Evolutionary conservation across 179 eudicot species (phyloP).

Genomic region (Dionaea muscipula): DNA sequence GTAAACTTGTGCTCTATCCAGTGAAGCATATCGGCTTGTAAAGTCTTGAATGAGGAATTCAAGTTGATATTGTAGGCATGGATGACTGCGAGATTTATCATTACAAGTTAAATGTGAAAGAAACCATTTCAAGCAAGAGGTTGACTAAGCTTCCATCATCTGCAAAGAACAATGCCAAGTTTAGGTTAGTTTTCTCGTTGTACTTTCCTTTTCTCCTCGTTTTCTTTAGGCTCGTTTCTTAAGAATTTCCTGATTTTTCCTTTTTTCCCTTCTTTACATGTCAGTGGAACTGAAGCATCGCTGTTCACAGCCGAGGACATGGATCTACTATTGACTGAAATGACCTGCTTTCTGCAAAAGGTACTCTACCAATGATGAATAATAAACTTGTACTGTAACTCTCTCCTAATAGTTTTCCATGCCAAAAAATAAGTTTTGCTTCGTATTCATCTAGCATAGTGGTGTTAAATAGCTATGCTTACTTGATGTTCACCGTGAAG

Average conservation of each 20-base stretch:
- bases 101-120: constrained; percentile 41
- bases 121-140: constrained; percentile 25
- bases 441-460: background rate
- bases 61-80: constrained; percentile 26
- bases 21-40: background rate
- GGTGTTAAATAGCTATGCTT: no score
- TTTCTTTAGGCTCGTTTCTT: background rate
- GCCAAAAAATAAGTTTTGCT: background rate
- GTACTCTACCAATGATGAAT: constrained; percentile 16
- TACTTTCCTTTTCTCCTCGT: background rate
- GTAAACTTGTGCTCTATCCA: background rate
- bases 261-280: constrained; percentile 4
- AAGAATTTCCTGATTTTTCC: background rate
- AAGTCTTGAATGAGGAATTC: background rate
- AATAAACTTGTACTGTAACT: background rate
- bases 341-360: constrained; percentile 41
- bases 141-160: constrained; percentile 39
- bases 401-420: background rate
- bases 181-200: constrained; percentile 29
- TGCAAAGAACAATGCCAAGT: constrained; percentile 48
- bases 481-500: no score
- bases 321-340: constrained; percentile 27
- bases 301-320: constrained; percentile 25
- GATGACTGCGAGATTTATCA: constrained; percentile 37
- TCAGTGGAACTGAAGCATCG: constrained; percentile 75